Conservation (phyloP, 1,284 basidiomycete genomes). For the Heterobasidion irregulare region DNA sequence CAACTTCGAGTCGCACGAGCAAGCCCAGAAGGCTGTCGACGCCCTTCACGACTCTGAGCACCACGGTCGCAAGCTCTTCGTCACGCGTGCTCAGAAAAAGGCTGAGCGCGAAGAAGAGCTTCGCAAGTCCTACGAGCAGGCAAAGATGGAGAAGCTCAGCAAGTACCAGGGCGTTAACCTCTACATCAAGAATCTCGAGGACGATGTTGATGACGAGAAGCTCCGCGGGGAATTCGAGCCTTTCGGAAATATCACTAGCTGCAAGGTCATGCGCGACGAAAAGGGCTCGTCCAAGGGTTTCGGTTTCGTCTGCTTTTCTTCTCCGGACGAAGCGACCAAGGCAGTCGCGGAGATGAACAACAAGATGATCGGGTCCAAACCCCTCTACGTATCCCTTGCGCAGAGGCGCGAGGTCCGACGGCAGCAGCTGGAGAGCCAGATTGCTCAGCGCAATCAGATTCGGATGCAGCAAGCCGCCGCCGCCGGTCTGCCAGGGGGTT, state of each 20-base stretch:
- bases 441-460: conserved; percentile 93
- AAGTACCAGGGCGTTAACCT: conserved; percentile 99
- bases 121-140: conserved; percentile 89
- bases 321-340: conserved; percentile 98
- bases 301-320: conserved; percentile 98
- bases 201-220: conserved; percentile 93
- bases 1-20: conserved; percentile 91
- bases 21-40: conserved; percentile 88
- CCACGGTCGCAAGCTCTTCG: conserved; percentile 90
- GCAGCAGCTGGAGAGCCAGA: conserved; percentile 98
- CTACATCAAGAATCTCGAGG: conserved; percentile 98
- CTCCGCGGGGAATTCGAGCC: conserved; percentile 94
- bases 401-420: conserved; percentile 98
- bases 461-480: conserved; percentile 90
- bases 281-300: conserved; percentile 91
- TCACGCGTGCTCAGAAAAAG: conserved; percentile 98
- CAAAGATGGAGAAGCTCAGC: conserved; percentile 95
- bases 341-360: conserved; percentile 99
- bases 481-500: conserved; percentile 75
- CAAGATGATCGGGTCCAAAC: conserved; percentile 99
- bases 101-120: conserved; percentile 97
- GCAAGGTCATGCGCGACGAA: conserved; percentile 99
- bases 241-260: conserved; percentile 95
- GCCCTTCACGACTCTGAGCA: conserved; percentile 83
- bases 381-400: conserved; percentile 97